phyloP scores from a whole-genome alignment of 2,329 filamentous ascomycete genomes.

The Penicillium palitans region DNA sequence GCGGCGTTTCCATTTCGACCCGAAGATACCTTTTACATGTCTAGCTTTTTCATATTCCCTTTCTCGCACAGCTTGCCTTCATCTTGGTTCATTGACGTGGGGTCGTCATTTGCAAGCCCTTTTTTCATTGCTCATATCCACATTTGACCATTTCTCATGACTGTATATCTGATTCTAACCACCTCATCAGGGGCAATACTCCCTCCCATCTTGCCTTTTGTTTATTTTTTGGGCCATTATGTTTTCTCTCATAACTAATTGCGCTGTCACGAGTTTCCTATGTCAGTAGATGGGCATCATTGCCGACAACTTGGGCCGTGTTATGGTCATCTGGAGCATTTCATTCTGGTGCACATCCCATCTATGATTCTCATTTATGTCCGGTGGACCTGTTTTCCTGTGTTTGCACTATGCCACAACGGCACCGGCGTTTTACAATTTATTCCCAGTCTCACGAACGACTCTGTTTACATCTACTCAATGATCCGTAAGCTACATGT shows the following conservation, averaged over 20 bases:
- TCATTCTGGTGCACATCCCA: conserved; percentile 19
- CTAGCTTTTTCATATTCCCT: conserved; percentile 16
- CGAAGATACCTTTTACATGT: conserved; percentile 42
- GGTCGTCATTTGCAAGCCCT: conserved; percentile 8
- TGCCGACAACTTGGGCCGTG: conserved; percentile 18
- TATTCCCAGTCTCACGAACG: conserved; percentile 22
- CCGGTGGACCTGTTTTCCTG: conserved; percentile 20
- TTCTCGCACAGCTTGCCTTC: conserved; percentile 13
- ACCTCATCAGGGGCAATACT: conserved; percentile 13
- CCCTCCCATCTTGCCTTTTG: conserved; percentile 7
- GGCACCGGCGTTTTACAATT: conserved; percentile 27
- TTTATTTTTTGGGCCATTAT: conserved; percentile 12
- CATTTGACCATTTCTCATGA: conserved; percentile 20
- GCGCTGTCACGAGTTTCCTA: conserved; percentile 36
- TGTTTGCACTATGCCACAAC: conserved; percentile 26
- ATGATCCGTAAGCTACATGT: neutral
- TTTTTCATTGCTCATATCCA: conserved; percentile 13
- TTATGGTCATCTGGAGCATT: conserved; percentile 24
- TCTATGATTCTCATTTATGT: conserved; percentile 23
- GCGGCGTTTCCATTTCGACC: conserved; percentile 39
- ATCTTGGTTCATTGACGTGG: conserved; percentile 9
- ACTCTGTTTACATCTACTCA: conserved; percentile 14
- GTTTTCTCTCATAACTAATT: conserved; percentile 24
- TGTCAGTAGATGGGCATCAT: conserved; percentile 33
- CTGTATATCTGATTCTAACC: conserved; percentile 25